These are phyloP conservation scores for Phlebiopsis gigantea DNA, from an alignment of 768 basidiomycete genomes.

Conservation along the genomic window DNA sequence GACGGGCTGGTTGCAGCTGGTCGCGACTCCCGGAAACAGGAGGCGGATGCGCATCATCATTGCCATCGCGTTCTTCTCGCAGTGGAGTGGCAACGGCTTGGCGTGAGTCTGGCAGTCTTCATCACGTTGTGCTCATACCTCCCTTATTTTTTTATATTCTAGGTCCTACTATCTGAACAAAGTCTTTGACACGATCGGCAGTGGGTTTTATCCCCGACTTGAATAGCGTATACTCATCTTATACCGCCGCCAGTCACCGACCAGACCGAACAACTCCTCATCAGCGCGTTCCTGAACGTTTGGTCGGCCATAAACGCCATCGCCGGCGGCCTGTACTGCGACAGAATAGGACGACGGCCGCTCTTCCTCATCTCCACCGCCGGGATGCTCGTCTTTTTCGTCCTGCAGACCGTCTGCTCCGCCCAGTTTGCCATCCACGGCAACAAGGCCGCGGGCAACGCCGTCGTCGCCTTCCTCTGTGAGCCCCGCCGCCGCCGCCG, in stretches of 20 bases:
- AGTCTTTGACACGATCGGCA: conserved; percentile 65
- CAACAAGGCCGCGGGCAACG: conserved; percentile 45
- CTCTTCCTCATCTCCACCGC: conserved; percentile 57
- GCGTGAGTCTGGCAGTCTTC: conserved; percentile 26
- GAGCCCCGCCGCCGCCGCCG: conserved; percentile 20
- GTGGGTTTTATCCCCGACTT: background rate
- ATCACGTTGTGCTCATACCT: too few species aligned
- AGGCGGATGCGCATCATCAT: conserved; percentile 73
- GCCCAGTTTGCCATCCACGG: conserved; percentile 47
- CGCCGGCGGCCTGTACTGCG: conserved; percentile 20
- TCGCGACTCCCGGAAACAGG: conserved; percentile 63
- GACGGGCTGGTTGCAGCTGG: conserved; percentile 60
- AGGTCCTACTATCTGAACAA: conserved; percentile 71
- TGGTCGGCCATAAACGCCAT: background rate
- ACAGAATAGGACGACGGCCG: conserved; percentile 62
- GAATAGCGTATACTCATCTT: background rate
- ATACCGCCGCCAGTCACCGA: conserved; percentile 34
- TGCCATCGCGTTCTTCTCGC: conserved; percentile 77
- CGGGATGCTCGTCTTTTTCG: conserved; percentile 65
- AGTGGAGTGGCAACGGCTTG: conserved; percentile 83
- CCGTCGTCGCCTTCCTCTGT: conserved; percentile 80
- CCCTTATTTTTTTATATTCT: too few species aligned
- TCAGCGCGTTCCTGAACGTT: conserved; percentile 32
- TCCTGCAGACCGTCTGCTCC: conserved; percentile 62
- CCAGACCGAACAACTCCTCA: conserved; percentile 61